These are phyloP conservation scores for Colletotrichum euphorbiae DNA, from an alignment of 2,329 filamentous ascomycete species.

Conservation along the genomic window DNA sequence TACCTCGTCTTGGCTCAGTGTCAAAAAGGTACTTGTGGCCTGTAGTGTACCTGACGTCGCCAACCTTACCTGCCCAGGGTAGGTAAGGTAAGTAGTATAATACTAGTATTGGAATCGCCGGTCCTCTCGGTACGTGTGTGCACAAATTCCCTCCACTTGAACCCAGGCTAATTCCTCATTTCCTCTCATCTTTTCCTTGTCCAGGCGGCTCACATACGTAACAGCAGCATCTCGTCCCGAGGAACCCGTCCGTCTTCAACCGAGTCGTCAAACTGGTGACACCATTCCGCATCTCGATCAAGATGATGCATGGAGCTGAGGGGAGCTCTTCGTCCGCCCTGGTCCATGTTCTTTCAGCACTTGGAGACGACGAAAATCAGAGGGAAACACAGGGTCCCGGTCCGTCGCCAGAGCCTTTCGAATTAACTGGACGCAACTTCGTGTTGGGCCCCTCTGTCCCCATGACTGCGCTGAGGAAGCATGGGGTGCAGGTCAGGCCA, in stretches of 20 bases:
- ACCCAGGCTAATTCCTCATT: background rate
- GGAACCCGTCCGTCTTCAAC: constrained; percentile 20
- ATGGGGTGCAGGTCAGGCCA: constrained; percentile 32
- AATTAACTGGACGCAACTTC: constrained; percentile 32
- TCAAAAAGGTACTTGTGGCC: constrained; percentile 6
- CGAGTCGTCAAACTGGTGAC: background rate
- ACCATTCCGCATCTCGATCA: constrained; percentile 18
- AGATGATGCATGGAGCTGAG: constrained; percentile 30
- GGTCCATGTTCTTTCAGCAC: constrained; percentile 11
- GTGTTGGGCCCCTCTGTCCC: constrained; percentile 31
- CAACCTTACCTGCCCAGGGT: background rate
- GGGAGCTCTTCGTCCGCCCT: constrained; percentile 5
- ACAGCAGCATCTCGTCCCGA: constrained; percentile 11
- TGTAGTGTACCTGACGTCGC: constrained; percentile 34
- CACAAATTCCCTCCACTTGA: constrained; percentile 12
- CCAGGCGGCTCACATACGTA: constrained; percentile 17
- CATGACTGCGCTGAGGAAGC: constrained; percentile 18
- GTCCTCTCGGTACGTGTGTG: background rate
- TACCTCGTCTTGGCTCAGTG: constrained; percentile 22
- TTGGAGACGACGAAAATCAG: constrained; percentile 29
- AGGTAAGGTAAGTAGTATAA: no score
- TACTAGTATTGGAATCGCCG: background rate
- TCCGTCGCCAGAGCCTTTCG: constrained; percentile 13
- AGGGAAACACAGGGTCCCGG: constrained; percentile 18
- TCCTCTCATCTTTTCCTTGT: constrained; percentile 24